phyloP scores from a whole-genome alignment of 225 moss, liverwort and hornwort species.

The Thuidium tamariscinum region DNA sequence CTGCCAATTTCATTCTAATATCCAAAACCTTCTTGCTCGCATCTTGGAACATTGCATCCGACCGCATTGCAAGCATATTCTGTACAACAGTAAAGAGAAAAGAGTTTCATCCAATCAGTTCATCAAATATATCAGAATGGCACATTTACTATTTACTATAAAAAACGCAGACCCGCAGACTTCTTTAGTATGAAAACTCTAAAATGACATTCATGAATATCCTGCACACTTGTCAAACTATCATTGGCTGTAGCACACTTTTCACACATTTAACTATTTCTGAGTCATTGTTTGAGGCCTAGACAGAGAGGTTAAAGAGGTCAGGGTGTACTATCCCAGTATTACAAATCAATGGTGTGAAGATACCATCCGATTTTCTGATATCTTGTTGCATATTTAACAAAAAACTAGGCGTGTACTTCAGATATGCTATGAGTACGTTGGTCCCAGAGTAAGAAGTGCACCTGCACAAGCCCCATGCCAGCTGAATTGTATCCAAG shows the following conservation, averaged over 20 bases:
- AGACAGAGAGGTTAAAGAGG: not conserved
- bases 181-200: not conserved
- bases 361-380: not conserved
- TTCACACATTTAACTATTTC: not conserved
- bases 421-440: not conserved
- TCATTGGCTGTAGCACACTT: not conserved
- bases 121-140: not conserved
- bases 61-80: constrained; percentile 65
- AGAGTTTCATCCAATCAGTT: not conserved
- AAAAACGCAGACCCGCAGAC: not conserved
- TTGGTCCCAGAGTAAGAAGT: not conserved
- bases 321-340: not conserved
- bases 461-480: constrained; percentile 83
- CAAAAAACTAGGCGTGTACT: not conserved
- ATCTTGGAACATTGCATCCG: constrained; percentile 78
- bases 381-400: not conserved
- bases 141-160: not conserved
- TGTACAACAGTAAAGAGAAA: constrained; percentile 5
- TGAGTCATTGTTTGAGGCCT: not conserved
- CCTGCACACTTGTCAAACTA: not conserved
- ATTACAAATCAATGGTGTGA: not conserved
- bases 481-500: constrained; percentile 90
- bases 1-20: constrained; percentile 63
- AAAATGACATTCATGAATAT: not conserved
- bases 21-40: constrained; percentile 70